Evolutionary conservation across 805 yeast species (phyloP).

Genomic region (Teunomyces panamensis): DNA sequence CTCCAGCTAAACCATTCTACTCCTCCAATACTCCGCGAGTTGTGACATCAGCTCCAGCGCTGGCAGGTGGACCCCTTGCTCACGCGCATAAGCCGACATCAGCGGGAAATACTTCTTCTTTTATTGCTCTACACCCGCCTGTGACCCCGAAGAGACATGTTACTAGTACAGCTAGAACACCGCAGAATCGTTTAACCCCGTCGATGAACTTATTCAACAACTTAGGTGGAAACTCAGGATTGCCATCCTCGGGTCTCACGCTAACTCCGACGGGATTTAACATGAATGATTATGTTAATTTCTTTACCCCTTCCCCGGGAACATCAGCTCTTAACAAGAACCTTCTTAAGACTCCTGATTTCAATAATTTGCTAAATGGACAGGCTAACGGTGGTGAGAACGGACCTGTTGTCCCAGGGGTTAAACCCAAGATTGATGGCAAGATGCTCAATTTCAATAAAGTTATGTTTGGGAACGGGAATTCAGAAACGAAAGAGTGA

Average conservation of each 20-base stretch:
- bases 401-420: conserved; percentile 5
- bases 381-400: conserved; percentile 7
- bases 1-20: conserved; percentile 49
- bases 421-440: conserved; percentile 31
- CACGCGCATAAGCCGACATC: conserved; percentile 8
- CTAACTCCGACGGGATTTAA: conserved; percentile 68
- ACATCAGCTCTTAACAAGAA: conserved; percentile 16
- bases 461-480: conserved; percentile 25
- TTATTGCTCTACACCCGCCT: conserved; percentile 39
- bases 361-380: conserved; percentile 26
- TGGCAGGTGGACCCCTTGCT: conserved; percentile 14
- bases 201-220: conserved; percentile 30
- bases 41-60: conserved; percentile 18
- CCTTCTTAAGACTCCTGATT: conserved; percentile 41
- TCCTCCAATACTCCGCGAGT: conserved; percentile 32
- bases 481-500: conserved; percentile 7
- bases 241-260: conserved; percentile 43
- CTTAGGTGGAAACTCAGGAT: conserved; percentile 21
- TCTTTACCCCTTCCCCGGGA: conserved; percentile 70
- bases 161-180: conserved; percentile 27
- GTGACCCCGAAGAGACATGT: conserved; percentile 41
- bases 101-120: conserved; percentile 22
- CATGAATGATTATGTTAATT: conserved; percentile 78
- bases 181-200: conserved; percentile 42
- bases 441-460: conserved; percentile 44